Base-by-base conservation (phyloP, 2,329 filamentous ascomycete species). In the Botrytis byssoidea region DNA sequence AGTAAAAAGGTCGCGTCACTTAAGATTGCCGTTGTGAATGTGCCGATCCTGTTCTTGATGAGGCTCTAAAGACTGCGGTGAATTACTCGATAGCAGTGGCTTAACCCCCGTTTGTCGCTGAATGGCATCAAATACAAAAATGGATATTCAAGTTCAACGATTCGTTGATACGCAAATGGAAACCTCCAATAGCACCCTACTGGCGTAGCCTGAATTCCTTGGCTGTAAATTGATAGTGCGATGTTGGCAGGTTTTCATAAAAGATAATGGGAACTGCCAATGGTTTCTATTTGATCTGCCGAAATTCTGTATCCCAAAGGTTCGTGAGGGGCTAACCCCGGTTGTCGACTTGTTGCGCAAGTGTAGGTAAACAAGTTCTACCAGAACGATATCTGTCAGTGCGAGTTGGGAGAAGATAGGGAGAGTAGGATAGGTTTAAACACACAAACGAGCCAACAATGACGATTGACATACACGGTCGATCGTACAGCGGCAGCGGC, bases 401-500 rank as follows among this genome's bases (percentile, higher is more conserved):
- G 70, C 61, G n/a, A 57, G 59, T 44, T 60, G 29, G 2, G 8
- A 37, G 42, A 60, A 60, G 37, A 72, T 68, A 68, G 51, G 32
- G 57, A 46, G 25, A 40, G 60, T 18, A 32, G 37, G 48, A 22
- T 14, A 35, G 42, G 35, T 40, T 35, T 37, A 32, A 59, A 72
- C 63, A 46, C 70, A 72, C 63, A 68, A 67, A 60, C 25, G 29
- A 42, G 32, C 40, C 46, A 46, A 64, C 37, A 68, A 46, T 60
- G 70, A 68, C 46, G 40, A 61, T 57, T 42, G 22, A 18, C 48
- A 57, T 42, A 57, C 35, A 64, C n/a, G 70, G n/a, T 46, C 40
- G n/a, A 72, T 66, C 25, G 46, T 72, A 68, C 32, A 51, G 70
- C 61, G 70, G 70, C 70, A 68, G 63, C 40, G 70, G 70, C 37